Evolutionary conservation across 2,329 filamentous ascomycete species (phyloP).

Genomic region (Trichophyton benhamiae): DNA sequence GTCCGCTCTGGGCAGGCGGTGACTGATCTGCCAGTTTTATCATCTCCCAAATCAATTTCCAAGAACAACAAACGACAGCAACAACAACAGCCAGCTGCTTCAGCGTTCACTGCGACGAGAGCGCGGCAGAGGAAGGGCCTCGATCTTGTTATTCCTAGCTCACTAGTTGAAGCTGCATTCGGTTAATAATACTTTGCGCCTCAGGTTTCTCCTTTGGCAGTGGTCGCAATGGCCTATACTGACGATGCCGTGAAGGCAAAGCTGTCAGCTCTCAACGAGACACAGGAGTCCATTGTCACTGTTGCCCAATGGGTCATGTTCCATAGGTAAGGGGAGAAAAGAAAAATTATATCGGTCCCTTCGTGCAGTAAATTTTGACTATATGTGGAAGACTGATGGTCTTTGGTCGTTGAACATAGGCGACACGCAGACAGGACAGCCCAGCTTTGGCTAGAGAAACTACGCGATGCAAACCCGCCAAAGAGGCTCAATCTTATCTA

Average conservation of each 20-base stretch:
- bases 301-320: conserved; percentile 99
- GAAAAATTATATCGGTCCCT: no score
- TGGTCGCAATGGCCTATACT: conserved; percentile 67
- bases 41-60: neutral
- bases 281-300: conserved; percentile 90
- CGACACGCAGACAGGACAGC: conserved; percentile 86
- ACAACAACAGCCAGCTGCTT: neutral
- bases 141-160: no score
- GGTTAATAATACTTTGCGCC: no score
- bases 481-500: conserved; percentile 89
- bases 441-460: conserved; percentile 76
- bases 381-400: neutral
- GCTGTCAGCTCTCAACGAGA: conserved; percentile 89
- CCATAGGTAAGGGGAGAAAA: conserved; percentile 55
- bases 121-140: no score
- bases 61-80: neutral
- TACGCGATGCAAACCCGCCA: conserved; percentile 74
- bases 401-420: conserved; percentile 36
- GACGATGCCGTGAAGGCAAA: conserved; percentile 93
- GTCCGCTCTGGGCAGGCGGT: neutral
- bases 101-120: no score
- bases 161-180: no score
- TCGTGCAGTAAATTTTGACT: neutral
- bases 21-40: neutral
- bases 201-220: no score